Conservation (phyloP, 371 early-diverging fungal genomes). For the Mucor plumbeus region DNA sequence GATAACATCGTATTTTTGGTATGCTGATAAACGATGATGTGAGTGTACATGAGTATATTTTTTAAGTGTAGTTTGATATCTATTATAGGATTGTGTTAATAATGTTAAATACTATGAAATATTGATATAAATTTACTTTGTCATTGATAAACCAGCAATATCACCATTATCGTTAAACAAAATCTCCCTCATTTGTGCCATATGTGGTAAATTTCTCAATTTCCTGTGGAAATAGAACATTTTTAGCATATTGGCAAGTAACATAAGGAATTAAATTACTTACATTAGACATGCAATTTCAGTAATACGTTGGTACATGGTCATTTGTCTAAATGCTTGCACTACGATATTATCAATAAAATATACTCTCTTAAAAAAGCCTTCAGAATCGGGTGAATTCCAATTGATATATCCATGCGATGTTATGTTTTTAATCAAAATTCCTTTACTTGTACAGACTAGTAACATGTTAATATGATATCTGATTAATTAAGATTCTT, state of each 20-base stretch:
- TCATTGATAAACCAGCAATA: conserved; percentile 53
- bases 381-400: conserved; percentile 53
- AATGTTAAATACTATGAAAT: neutral
- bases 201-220: conserved; percentile 48
- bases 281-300: conserved; percentile 60
- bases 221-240: conserved; percentile 35
- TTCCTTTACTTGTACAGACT: conserved; percentile 47
- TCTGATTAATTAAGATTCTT: neutral
- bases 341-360: conserved; percentile 52
- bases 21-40: conserved; percentile 60
- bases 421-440: conserved; percentile 38
- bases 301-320: conserved; percentile 58
- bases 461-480: neutral
- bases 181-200: conserved; percentile 54
- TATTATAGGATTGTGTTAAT: conserved; percentile 2
- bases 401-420: conserved; percentile 44
- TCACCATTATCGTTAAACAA: conserved; percentile 54
- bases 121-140: conserved; percentile 30
- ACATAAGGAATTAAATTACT: conserved; percentile 11
- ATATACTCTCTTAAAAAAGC: conserved; percentile 57
- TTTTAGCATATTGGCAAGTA: neutral
- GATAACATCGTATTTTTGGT: conserved; percentile 65
- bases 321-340: conserved; percentile 57
- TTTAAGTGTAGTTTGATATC: conserved; percentile 62
- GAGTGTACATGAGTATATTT: conserved; percentile 63